Evolutionary conservation across 1,284 basidiomycete species (phyloP), one percentile per base, ranked within the genome.

Genomic region (Phylloboletellus chloephorus): DNA sequence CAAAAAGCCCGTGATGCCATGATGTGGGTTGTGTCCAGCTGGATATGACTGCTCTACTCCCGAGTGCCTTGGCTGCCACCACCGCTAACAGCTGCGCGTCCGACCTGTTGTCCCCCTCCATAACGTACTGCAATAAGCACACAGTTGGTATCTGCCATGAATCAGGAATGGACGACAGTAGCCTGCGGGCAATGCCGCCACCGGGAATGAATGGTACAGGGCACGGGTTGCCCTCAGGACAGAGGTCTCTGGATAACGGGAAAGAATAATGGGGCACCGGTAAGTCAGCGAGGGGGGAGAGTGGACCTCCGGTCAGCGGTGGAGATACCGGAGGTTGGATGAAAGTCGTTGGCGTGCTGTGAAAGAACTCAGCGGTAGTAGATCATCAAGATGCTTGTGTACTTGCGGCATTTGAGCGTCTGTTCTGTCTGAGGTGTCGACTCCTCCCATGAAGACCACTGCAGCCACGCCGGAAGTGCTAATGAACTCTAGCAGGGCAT

Each of bases 81-180:
- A 64, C 64, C 1, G 85, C 82, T 17, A 88, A 66, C 15, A 79
- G 63, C 11, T 70, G 65, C 0, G 87, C 86, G 57, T 90, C 87
- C 10, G 61, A 69, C 41, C 81, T 68, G 53, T 90, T 90, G 57
- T 90, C 88, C 2, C 86, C 88, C 56, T 90, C 87, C 48, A 82
- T 63, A 3, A 74, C 80, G 49, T 82, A 86, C 43, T 83, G 80
- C 31, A 86, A 60, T 7, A 86, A 57, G 16, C 70, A 66, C 0
- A 69, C 70, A 0, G 71, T 73, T 13, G 79, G 78, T 21, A 78
- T 72, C 31, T 70, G 62, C 78, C 79, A 85, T 13, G 67, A 57
- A 30, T 61, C 44, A 1, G 81, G 69, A 44, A 73, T 66, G 31
- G 79, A 73, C 0, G 71, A 69, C 6, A 89, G 64, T 31, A 88